Evolutionary conservation across 345 rosid species (phyloP).

Genomic region (Xanthoceras sorbifolium): DNA sequence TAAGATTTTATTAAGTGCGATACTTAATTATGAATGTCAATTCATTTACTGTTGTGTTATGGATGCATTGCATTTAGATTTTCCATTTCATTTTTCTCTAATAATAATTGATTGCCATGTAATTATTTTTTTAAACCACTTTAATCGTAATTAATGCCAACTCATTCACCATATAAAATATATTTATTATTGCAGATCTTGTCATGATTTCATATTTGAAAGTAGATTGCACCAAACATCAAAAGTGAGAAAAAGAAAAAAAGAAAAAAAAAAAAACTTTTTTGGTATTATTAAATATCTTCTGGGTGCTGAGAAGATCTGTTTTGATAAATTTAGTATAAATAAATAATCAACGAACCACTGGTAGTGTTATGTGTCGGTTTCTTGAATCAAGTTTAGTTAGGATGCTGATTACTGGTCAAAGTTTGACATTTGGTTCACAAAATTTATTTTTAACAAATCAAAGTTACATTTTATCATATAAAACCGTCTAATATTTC

Average conservation of each 20-base stretch:
- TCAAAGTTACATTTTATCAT: too few species aligned
- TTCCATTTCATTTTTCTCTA: background rate
- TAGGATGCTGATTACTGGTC: background rate
- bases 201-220: background rate
- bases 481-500: too few species aligned
- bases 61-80: background rate
- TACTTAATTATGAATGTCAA: background rate
- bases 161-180: background rate
- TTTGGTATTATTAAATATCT: too few species aligned
- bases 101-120: background rate
- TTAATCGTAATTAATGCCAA: too few species aligned
- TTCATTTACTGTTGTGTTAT: background rate
- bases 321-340: background rate
- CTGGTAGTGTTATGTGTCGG: background rate
- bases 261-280: too few species aligned
- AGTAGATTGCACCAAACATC: background rate
- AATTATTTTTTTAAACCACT: background rate
- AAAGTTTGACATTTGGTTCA: too few species aligned
- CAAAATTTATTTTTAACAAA: too few species aligned
- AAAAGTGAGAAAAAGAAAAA: too few species aligned
- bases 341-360: too few species aligned
- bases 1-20: background rate
- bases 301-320: background rate
- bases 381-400: background rate
- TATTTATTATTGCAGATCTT: background rate